Conservation (phyloP, 371 early-diverging fungal genomes). For the Phascolomyces articulosus region DNA sequence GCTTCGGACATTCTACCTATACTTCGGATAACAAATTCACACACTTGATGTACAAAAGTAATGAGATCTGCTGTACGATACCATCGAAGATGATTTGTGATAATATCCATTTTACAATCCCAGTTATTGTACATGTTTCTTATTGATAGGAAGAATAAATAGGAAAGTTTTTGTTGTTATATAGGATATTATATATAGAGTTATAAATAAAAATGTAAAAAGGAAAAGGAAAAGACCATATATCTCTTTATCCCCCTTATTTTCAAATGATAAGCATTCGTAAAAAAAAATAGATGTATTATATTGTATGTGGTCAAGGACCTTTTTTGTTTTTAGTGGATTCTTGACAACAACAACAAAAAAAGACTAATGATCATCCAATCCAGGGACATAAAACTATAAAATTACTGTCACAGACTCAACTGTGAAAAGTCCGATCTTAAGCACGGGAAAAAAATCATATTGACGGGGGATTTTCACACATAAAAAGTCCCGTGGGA, state of each 20-base stretch:
- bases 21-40: not conserved
- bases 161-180: too few relatives aligned
- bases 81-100: not conserved
- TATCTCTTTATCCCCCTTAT: too few relatives aligned
- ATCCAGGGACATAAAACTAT: too few relatives aligned
- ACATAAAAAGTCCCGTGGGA: not conserved
- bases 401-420: too few relatives aligned
- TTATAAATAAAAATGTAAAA: not conserved
- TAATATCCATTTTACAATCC: not conserved
- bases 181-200: not conserved
- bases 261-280: too few relatives aligned
- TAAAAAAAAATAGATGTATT: too few relatives aligned
- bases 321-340: too few relatives aligned
- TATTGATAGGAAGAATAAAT: too few relatives aligned
- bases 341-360: too few relatives aligned
- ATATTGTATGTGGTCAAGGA: too few relatives aligned
- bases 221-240: too few relatives aligned
- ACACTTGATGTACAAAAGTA: slow-evolving; percentile 5
- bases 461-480: not conserved
- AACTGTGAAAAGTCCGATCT: not conserved
- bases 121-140: slow-evolving; percentile 1
- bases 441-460: not conserved
- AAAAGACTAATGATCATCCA: too few relatives aligned
- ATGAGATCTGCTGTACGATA: slow-evolving; percentile 7
- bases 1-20: slow-evolving; percentile 7